phyloP scores from a whole-genome alignment of 106 monocot genomes.

The Cymbidium sinense region DNA sequence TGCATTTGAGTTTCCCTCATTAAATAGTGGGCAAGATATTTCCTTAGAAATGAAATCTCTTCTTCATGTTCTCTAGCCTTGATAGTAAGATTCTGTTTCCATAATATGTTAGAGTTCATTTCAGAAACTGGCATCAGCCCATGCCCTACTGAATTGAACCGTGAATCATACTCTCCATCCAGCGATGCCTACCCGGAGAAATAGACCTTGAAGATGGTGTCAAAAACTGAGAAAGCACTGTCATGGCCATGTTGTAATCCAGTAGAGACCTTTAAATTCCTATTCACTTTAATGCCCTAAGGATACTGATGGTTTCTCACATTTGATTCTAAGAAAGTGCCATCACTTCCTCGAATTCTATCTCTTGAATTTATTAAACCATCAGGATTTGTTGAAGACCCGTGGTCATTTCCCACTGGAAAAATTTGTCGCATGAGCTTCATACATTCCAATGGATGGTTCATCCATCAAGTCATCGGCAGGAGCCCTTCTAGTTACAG shows the following conservation, averaged over 20 bases:
- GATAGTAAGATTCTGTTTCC: slow-evolving; percentile 81
- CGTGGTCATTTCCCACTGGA: slow-evolving; percentile 23
- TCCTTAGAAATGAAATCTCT: slow-evolving; percentile 73
- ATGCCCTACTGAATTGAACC: slow-evolving; percentile 29
- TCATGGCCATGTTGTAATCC: slow-evolving; percentile 28
- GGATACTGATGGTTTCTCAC: slow-evolving; percentile 18
- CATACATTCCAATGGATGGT: slow-evolving; percentile 17
- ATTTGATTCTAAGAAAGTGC: slow-evolving; percentile 22
- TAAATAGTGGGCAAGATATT: slow-evolving; percentile 80
- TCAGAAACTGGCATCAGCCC: slow-evolving; percentile 47
- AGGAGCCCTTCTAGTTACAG: slow-evolving; percentile 24
- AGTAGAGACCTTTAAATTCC: slow-evolving; percentile 26
- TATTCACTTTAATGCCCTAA: slow-evolving; percentile 38
- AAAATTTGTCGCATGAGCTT: slow-evolving; percentile 15
- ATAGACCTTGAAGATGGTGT: slow-evolving; percentile 72
- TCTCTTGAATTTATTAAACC: slow-evolving; percentile 32
- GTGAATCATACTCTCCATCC: slow-evolving; percentile 61
- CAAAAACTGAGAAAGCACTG: slow-evolving; percentile 55
- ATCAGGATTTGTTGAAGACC: slow-evolving; percentile 22
- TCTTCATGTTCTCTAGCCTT: slow-evolving; percentile 81
- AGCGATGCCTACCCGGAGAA: slow-evolving; percentile 64
- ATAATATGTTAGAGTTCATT: slow-evolving; percentile 33
- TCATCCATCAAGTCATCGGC: slow-evolving; percentile 22
- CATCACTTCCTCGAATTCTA: slow-evolving; percentile 29
- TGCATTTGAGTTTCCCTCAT: slow-evolving; percentile 79